Base-by-base conservation (phyloP, 192 early-diverging fungal genomes). In the Backusella mclennaniae region DNA sequence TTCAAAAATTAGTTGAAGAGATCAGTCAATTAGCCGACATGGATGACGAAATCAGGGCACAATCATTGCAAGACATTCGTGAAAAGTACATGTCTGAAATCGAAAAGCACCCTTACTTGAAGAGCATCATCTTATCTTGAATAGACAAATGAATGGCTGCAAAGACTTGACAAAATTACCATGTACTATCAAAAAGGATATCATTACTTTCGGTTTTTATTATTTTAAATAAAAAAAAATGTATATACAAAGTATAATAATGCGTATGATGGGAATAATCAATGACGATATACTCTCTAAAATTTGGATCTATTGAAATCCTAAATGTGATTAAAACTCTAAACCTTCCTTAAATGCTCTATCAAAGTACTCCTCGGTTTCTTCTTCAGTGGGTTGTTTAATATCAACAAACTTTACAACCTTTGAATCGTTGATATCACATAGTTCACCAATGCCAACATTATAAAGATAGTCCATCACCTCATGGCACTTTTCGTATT, bases 31-130 rank as follows among this genome's bases (percentile, higher is more conserved):
- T 82, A 1, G 78, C 82, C 1, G 81, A 84, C 6, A 66, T 87
- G 17, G 74, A 74, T 7, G 74, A 71, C 3, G 75, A 83, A n/a
- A 81, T 76, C 26, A 67, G 86, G 5, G 77, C 82, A 1, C 31
- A 84, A 59, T 69, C 73, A 17, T 76, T 93, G 67, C 73, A 76
- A 11, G 78, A 69, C 35, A 78, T 95, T 19, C 77, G 79, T 42
- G 78, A 71, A 1, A 90, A 94, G 77, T 93, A 91, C 80, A 75
- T 77, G 31, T 35, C n/a, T 6, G 82, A 87, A 39, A 85, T 95
- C 42, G 73, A 91, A 15, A 56, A 69, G n/a, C 93, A 90, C 67
- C 49, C 87, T 29, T 95, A 91, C 80, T 85, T 93, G 31, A 71
- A 49, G 39, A 23, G 17, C 12, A 71, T 71, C 2, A 21, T 33